These are phyloP conservation scores for Austroboletus rostrupii DNA, from an alignment of 1,284 basidiomycete genomes.

Conservation along the genomic window DNA sequence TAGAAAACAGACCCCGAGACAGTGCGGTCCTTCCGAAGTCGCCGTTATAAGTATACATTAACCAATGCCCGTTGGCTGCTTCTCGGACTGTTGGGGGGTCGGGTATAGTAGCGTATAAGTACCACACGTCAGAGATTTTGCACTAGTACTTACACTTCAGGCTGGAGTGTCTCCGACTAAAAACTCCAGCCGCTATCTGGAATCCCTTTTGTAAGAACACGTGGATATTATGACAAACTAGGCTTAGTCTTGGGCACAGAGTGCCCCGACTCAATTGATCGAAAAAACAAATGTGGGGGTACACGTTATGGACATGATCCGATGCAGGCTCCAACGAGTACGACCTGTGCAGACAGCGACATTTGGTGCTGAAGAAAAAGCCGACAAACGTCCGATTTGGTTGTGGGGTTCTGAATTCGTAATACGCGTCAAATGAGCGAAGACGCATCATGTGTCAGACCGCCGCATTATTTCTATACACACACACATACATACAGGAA, in stretches of 20 bases:
- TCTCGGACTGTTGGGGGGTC: not conserved
- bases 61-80: not conserved
- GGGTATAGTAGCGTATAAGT: not conserved
- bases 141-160: not conserved
- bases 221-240: not conserved
- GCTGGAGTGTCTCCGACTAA: not conserved
- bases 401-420: slow-evolving; percentile 12
- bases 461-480: slow-evolving; percentile 2
- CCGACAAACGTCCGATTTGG: not conserved
- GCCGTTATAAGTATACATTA: not conserved
- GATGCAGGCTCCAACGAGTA: too few relatives aligned
- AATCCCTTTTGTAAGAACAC: not conserved
- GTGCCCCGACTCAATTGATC: not conserved
- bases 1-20: not conserved
- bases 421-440: slow-evolving; percentile 1
- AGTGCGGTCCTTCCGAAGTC: not conserved
- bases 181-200: not conserved
- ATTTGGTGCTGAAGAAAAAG: not conserved
- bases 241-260: not conserved
- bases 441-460: slow-evolving; percentile 1
- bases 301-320: not conserved
- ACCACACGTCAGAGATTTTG: not conserved
- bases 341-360: too few relatives aligned
- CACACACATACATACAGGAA: not conserved
- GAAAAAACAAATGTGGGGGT: not conserved